A percentile compares a stretch with the other conserved stretches of the same genome.
Conservation (phyloP, 352 stramenopile species). For the Plasmopara halstedii region DNA sequence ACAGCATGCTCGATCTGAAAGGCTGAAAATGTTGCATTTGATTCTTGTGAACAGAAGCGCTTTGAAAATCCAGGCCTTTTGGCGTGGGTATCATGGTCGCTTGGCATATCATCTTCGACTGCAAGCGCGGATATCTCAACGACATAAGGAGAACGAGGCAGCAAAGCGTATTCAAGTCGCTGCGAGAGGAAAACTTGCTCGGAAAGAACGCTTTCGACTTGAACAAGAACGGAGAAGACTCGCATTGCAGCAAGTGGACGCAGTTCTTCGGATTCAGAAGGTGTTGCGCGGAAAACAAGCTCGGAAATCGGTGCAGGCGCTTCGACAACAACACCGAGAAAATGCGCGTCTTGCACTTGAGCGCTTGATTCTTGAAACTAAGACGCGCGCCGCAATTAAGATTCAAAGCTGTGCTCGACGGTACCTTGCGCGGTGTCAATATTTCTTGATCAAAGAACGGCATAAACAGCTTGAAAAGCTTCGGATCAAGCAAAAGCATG, state of each 20-base stretch:
- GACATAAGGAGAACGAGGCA: slow-evolving; percentile 46
- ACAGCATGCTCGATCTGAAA: slow-evolving; percentile 48
- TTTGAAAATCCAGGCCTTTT: slow-evolving; percentile 68
- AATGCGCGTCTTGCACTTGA: slow-evolving; percentile 47
- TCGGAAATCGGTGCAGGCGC: slow-evolving; percentile 22
- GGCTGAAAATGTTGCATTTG: slow-evolving; percentile 62
- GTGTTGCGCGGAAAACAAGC: slow-evolving; percentile 52
- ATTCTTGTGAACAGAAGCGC: slow-evolving; percentile 51
- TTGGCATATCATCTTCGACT: slow-evolving; percentile 46
- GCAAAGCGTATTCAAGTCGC: slow-evolving; percentile 55
- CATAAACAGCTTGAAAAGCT: slow-evolving; percentile 18
- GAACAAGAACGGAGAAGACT: slow-evolving; percentile 21
- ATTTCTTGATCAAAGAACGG: slow-evolving; percentile 18
- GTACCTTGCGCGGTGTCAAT: slow-evolving; percentile 39
- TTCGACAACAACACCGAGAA: slow-evolving; percentile 33
- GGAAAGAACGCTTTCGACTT: slow-evolving; percentile 20
- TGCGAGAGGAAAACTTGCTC: slow-evolving; percentile 44
- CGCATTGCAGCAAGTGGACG: slow-evolving; percentile 23
- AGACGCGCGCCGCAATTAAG: slow-evolving; percentile 45
- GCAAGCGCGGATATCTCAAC: slow-evolving; percentile 34
- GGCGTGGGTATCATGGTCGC: slow-evolving; percentile 66
- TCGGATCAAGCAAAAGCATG: slow-evolving; percentile 32
- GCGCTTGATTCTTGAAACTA: slow-evolving; percentile 49
- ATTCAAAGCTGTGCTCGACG: slow-evolving; percentile 64
- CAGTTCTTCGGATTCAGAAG: slow-evolving; percentile 57